Conservation (phyloP, 345 rosid species). For the Gossypium ekmanianum region DNA sequence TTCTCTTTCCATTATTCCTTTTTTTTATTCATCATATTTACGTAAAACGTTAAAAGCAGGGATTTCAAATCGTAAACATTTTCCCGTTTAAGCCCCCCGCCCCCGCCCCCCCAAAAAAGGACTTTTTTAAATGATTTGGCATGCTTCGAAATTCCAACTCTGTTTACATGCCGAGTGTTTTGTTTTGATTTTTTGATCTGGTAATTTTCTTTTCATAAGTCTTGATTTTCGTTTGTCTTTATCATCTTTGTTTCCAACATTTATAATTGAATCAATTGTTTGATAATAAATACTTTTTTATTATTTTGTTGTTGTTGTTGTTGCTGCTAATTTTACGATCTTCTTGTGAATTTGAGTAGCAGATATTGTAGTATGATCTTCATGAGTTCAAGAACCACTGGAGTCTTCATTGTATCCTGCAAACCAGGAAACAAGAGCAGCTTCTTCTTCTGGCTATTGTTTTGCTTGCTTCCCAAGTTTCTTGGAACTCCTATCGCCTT, state of each 20-base stretch:
- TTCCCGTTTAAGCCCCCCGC: not conserved
- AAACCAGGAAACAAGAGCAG: conserved; percentile 78
- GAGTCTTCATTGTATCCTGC: conserved; percentile 85
- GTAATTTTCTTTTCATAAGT: not conserved
- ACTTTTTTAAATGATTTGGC: not conserved
- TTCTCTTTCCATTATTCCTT: not conserved
- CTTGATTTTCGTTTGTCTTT: not conserved
- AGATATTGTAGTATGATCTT: conserved; percentile 64
- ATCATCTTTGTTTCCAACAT: not conserved
- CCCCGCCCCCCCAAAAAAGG: too few relatives aligned
- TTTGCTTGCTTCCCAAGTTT: conserved; percentile 70
- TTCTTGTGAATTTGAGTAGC: conserved; percentile 26
- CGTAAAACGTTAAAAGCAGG: not conserved
- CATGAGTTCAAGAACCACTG: conserved; percentile 74
- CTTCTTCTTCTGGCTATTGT: conserved; percentile 72
- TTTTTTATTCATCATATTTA: not conserved
- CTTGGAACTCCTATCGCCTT: conserved; percentile 51
- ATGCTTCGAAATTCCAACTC: not conserved
- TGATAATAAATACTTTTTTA: not conserved
- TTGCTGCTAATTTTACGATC: not conserved
- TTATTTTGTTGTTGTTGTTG: too few relatives aligned
- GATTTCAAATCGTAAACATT: not conserved
- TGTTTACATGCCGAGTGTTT: not conserved
- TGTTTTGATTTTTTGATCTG: not conserved
- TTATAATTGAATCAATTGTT: not conserved